Evolutionary conservation across 345 rosid genomes (phyloP).

Genomic region (Hibiscus mutabilis): DNA sequence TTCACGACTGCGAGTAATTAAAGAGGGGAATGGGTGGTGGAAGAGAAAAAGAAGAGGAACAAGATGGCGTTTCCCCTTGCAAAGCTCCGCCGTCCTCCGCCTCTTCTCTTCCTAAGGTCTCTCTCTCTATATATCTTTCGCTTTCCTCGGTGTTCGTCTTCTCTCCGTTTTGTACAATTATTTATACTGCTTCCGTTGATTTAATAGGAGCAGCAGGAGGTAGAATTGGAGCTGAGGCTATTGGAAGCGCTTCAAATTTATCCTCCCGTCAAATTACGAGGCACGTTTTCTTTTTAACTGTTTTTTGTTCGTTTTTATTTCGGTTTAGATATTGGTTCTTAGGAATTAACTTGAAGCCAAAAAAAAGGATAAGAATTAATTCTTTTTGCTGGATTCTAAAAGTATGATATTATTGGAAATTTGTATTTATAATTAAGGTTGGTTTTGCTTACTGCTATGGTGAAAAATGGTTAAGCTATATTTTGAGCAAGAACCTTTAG

Average conservation of each 20-base stretch:
- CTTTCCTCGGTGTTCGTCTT: conserved; percentile 2
- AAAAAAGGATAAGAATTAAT: neutral
- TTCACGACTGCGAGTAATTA: neutral
- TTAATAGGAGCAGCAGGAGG: conserved; percentile 81
- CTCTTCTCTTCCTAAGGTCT: conserved; percentile 87
- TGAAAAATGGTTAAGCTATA: neutral
- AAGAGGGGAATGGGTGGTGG: conserved; percentile 25
- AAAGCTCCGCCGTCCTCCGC: conserved; percentile 95
- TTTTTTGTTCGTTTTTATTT: no score
- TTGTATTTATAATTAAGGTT: neutral
- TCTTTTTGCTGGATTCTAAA: neutral
- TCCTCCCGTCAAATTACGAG: conserved; percentile 83
- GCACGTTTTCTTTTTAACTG: conserved; percentile 17
- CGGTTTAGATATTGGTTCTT: no score
- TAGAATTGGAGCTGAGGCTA: conserved; percentile 86
- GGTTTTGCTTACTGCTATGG: neutral
- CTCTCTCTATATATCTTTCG: no score
- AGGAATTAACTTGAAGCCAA: no score
- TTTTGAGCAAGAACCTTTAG: neutral
- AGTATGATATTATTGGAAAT: neutral
- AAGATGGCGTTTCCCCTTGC: conserved; percentile 89
- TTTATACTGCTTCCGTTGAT: neutral
- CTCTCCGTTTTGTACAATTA: neutral
- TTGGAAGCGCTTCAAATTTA: conserved; percentile 89
- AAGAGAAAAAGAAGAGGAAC: conserved; percentile 59